A percentile compares a stretch with the other conserved stretches of the same genome.
Conservation (phyloP, 768 basidiomycete species). For the Mrakia frigida region DNA sequence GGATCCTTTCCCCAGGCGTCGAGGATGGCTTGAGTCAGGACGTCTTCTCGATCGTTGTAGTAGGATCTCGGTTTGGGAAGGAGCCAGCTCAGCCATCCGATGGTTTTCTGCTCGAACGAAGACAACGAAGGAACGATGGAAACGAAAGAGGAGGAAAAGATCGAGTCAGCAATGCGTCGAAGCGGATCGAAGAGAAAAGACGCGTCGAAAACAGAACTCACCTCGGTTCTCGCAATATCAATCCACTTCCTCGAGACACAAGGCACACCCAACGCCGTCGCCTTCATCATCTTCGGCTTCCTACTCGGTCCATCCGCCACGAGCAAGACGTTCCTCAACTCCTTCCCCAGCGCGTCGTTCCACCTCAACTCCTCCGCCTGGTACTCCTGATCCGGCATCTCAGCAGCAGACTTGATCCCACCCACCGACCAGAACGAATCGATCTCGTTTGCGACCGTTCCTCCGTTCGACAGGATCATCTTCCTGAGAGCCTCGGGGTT, state of each 20-base stretch:
- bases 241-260: not conserved
- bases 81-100: not conserved
- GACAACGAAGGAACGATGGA: not conserved
- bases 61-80: not conserved
- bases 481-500: not conserved
- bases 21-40: not conserved
- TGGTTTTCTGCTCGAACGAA: not conserved
- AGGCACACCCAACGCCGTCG: not conserved
- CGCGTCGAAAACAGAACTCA: not conserved
- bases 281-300: not conserved
- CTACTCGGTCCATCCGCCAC: not conserved
- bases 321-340: not conserved
- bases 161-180: no score
- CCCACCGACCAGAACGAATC: not conserved
- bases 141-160: no score
- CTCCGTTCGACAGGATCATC: not conserved
- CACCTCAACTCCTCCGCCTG: not conserved
- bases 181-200: not conserved
- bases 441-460: not conserved
- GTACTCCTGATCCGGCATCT: not conserved
- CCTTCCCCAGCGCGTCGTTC: not conserved
- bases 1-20: conserved; percentile 1
- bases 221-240: not conserved
- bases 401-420: not conserved
- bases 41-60: not conserved